Conservation (phyloP, 1,139 yeast species). For the Candida labiduridarum region DNA sequence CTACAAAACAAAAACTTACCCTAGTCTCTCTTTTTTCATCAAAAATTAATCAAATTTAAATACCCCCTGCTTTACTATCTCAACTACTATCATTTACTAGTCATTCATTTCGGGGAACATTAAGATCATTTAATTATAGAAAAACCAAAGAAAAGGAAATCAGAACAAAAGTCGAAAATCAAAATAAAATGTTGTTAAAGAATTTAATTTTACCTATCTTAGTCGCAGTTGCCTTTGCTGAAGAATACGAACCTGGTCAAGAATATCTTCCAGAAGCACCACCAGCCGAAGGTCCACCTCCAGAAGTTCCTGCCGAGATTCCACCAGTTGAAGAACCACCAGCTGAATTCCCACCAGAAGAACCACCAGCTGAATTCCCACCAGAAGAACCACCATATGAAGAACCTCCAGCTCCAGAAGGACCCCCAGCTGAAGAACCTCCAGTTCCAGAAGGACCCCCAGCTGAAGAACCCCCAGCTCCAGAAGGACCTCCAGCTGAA, state of each 20-base stretch:
- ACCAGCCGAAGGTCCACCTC: not conserved
- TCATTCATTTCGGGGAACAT: not conserved
- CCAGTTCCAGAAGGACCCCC: not conserved
- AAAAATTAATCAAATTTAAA: not conserved
- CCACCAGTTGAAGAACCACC: not conserved
- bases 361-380: conserved; percentile 8
- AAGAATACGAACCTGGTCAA: not conserved
- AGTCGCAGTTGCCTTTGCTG: conserved; percentile 23
- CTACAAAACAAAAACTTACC: conserved; percentile 21
- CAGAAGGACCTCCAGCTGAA: not conserved
- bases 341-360: conserved; percentile 26
- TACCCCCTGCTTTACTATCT: not conserved
- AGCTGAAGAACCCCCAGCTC: not conserved
- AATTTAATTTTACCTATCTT: conserved; percentile 18
- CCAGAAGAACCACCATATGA: not conserved
- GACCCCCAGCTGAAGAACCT: conserved; percentile 8
- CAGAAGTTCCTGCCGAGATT: not conserved
- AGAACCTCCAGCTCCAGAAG: conserved; percentile 19
- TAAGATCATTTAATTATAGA: not conserved
- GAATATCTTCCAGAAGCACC: not conserved
- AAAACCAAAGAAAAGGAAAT: not conserved
- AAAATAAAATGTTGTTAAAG: conserved; percentile 31
- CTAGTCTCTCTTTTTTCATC: conserved; percentile 31
- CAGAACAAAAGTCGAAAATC: conserved; percentile 3
- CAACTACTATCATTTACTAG: not conserved